Base-by-base conservation (phyloP, 164 flowering plant species). In the Taxillus chinensis region DNA sequence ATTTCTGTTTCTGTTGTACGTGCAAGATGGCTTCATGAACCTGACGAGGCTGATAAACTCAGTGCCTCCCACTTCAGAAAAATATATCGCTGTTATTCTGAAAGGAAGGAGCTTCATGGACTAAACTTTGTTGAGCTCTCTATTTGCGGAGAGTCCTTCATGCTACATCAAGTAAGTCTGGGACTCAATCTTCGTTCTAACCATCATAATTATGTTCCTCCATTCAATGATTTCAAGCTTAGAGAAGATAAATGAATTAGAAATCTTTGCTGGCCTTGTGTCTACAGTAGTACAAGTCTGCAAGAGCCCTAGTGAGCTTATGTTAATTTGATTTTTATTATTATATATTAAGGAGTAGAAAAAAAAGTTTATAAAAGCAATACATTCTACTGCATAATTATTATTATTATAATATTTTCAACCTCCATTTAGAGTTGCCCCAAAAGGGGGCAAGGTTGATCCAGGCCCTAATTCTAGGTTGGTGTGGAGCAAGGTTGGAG, bases 131-230 rank as follows among this genome's bases (percentile, higher is more conserved):
- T 92, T 53, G 95, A 92, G 77, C 54, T 92, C 41, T 83, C 89
- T 62, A 83, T 92, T 37, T 81, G 77, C 79, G 98, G 96, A 51
- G 96, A 89, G 72, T 92, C 98, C 41, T 92, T 89, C 80, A 92
- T 89, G 98, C 71, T 92, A 73, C 96, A 92, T 78, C 98, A 92
- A 78, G 98, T 89, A 80, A 78, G 76, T 67, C 39, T 55, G 17
- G 27, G 7, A 13, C 8, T 54, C 3, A 13, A 11, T 53, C 54
- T 10, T 10, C 6, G 41, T 43, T 55, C 8, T 16, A 37, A 50
- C 11, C 14, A 12, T 55, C 38, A 45, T 57, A 42, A 16, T 45
- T 46, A 5, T 45, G 16, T 16, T 59, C 2, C 8, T 8, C 37
- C 40, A 11, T 58, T 52, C 5, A 6, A 8, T 52, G 5, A 52